These are phyloP conservation scores for Bryopsis sp. DNA, from an alignment of 139 green algal species.

Conservation along the genomic window DNA sequence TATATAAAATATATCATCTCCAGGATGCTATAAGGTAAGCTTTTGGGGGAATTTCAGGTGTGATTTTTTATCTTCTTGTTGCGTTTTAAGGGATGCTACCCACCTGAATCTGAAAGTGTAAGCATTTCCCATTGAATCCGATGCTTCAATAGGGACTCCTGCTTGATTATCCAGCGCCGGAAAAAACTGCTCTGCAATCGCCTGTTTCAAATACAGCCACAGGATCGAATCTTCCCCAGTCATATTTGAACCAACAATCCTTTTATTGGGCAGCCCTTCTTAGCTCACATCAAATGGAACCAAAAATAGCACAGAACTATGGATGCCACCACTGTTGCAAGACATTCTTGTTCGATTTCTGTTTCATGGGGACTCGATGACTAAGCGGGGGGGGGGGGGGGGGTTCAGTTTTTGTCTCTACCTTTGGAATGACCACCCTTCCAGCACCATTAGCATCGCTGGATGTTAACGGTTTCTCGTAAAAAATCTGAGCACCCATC, in stretches of 20 bases:
- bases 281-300: background rate
- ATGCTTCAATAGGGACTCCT: constrained; percentile 35
- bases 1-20: no score
- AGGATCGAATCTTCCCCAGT: no score
- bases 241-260: background rate
- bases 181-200: constrained; percentile 50
- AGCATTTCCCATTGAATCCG: constrained; percentile 35
- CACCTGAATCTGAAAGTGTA: constrained; percentile 52
- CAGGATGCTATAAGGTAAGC: no score
- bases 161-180: constrained; percentile 36
- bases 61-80: no score
- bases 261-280: background rate
- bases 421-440: constrained; percentile 59
- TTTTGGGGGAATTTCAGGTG: no score
- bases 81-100: background rate
- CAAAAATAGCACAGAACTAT: no score
- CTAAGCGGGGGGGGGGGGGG: no score
- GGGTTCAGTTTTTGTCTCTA: no score
- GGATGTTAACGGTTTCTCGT: constrained; percentile 52
- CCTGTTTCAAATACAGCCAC: no score
- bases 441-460: constrained; percentile 45
- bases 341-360: no score
- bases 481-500: constrained; percentile 43
- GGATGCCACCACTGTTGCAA: no score
- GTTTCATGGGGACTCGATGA: no score